Evolutionary conservation across 352 stramenopile species (phyloP).

Genomic region (Globisporangium parvum): DNA sequence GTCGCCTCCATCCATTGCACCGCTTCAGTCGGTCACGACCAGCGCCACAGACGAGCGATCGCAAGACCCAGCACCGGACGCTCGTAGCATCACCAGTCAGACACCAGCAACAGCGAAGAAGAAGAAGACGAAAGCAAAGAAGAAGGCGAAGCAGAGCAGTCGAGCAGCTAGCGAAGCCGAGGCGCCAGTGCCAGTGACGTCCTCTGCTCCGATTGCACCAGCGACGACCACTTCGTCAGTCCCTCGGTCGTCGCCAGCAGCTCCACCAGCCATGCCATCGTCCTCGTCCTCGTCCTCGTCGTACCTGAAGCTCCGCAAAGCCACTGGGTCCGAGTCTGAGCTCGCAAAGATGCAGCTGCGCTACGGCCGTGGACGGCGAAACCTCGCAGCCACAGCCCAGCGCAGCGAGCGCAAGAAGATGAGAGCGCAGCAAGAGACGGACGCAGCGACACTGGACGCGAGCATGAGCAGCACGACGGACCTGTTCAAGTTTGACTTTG

Average conservation of each 20-base stretch:
- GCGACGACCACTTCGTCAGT: background rate
- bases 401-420: constrained; percentile 33
- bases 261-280: background rate
- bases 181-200: background rate
- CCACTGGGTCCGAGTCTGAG: constrained; percentile 58
- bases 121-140: constrained; percentile 4
- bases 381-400: constrained; percentile 42
- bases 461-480: background rate
- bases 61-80: background rate
- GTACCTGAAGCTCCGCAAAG: constrained; percentile 55
- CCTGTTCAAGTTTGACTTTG: background rate
- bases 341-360: constrained; percentile 66
- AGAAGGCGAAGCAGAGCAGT: background rate
- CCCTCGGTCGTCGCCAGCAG: background rate
- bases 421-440: background rate
- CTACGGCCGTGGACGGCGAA: constrained; percentile 54
- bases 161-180: background rate
- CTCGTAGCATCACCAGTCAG: background rate
- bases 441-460: background rate
- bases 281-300: constrained; percentile 12
- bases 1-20: too few relatives aligned
- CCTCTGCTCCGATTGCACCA: background rate
- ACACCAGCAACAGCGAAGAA: background rate
- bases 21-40: too few relatives aligned
- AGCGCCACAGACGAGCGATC: too few relatives aligned